Evolutionary conservation across 1,284 basidiomycete genomes (phyloP), one percentile per base, ranked within the genome.

Genomic region (Leccinum discolor): DNA sequence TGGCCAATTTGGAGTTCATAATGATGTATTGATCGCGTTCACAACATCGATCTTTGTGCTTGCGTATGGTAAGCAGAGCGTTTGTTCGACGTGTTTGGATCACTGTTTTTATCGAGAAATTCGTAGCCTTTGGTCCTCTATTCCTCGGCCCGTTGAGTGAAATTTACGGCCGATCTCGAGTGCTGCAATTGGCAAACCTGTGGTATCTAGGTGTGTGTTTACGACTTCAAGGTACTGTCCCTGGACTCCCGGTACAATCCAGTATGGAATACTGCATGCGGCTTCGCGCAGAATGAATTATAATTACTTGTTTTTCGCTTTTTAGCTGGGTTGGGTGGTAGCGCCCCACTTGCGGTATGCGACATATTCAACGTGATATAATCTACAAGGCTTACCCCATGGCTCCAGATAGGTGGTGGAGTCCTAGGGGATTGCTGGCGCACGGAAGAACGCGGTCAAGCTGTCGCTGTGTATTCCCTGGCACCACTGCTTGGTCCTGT

Each of bases 241-340:
- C 10, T 29, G 2, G 1, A 35, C 18, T 66, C 2, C 67, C 6
- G 26, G 12, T 14, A 2, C 23, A 16, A 32, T 57, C 23, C 57
- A 89, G 88, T 78, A 3, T 91, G 88, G 87, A 92, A 90, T 72
- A 67, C 88, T 2, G 87, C 75, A 2, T 91, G 90, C 68, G 86
- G 88, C 0, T 91, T 90, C 66, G 86, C 89, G 0, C 82, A 84
- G 61, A 89, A 80, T 62, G 80, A 81, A 63, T 76, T 75, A 0
- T 84, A 91, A 67, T 76, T 91, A 2, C 84, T 90, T 42, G 87
- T 79, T 0, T 92, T 92, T 72, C 84, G 89, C 47, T 84, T 92
- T 68, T 74, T 92, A 12, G 76, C 91, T 2, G 87, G 89, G 10
- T 66, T 91, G 7, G 87, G 89, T 59, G 87, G 89, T 16, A 88